These are phyloP conservation scores for Penicillium antarcticum DNA, from an alignment of 495 filamentous ascomycete species.

Conservation along the genomic window DNA sequence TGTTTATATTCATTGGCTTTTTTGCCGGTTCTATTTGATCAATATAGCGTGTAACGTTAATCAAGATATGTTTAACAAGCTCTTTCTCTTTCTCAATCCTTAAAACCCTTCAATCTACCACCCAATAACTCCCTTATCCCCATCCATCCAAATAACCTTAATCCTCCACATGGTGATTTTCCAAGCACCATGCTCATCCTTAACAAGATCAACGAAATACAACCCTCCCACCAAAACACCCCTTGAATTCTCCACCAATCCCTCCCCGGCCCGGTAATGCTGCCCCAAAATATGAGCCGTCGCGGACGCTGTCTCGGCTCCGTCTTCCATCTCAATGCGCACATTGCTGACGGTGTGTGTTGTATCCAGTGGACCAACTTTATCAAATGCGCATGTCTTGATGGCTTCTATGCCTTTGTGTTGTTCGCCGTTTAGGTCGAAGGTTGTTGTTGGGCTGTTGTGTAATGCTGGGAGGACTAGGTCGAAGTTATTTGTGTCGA, in stretches of 20 bases:
- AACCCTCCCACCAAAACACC: constrained; percentile 13
- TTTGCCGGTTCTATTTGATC: too few species aligned
- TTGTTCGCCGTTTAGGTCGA: constrained; percentile 17
- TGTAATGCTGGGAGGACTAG: constrained; percentile 27
- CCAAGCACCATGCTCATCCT: constrained; percentile 23
- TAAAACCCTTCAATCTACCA: too few species aligned
- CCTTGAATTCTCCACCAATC: constrained; percentile 8
- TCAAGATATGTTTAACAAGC: too few species aligned
- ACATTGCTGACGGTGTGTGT: constrained; percentile 31
- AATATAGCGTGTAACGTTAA: too few species aligned
- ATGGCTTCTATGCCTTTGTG: constrained; percentile 16
- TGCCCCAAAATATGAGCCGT: constrained; percentile 24
- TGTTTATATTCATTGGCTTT: too few species aligned
- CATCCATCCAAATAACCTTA: constrained; percentile 19
- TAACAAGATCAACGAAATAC: constrained; percentile 25
- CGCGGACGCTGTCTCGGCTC: constrained; percentile 12
- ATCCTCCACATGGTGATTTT: constrained; percentile 22
- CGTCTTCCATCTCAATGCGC: constrained; percentile 23
- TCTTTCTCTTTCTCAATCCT: too few species aligned
- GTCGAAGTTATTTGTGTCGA: constrained; percentile 22
- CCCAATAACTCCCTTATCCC: too few species aligned
- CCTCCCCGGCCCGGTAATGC: constrained; percentile 23
- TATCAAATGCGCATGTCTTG: constrained; percentile 9
- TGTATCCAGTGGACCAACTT: constrained; percentile 26
- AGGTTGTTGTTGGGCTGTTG: constrained; percentile 3